Evolutionary conservation across 2,329 filamentous ascomycete genomes (phyloP).

Genomic region (Colletotrichum musae): DNA sequence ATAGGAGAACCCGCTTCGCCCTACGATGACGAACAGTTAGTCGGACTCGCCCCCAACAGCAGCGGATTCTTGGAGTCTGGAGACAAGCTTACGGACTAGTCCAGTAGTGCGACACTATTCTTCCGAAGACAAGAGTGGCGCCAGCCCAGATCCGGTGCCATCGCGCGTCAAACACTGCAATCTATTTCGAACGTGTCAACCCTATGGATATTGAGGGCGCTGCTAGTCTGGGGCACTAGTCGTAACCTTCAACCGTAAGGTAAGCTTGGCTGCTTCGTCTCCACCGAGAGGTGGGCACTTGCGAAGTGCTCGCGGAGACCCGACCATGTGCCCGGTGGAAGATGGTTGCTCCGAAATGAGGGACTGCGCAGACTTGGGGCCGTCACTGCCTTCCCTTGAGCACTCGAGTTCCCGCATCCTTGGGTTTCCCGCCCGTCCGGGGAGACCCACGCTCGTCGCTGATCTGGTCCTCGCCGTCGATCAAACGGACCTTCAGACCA

Average conservation of each 20-base stretch:
- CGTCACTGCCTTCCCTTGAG: conserved; percentile 17
- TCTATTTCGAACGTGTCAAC: conserved; percentile 38
- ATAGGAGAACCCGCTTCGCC: conserved; percentile 11
- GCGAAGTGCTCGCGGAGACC: not conserved
- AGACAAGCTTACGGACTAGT: conserved; percentile 37
- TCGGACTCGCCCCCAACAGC: not conserved
- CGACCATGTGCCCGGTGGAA: conserved; percentile 24
- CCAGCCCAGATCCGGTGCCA: conserved; percentile 26
- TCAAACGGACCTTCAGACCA: conserved; percentile 38
- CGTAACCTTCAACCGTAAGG: conserved; percentile 30
- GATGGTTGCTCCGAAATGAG: conserved; percentile 39
- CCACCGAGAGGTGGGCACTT: conserved; percentile 1
- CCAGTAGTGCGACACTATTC: conserved; percentile 39
- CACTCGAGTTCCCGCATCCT: conserved; percentile 9
- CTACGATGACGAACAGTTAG: not conserved
- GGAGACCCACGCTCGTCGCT: conserved; percentile 25
- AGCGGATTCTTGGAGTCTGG: conserved; percentile 24
- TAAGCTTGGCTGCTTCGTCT: conserved; percentile 31
- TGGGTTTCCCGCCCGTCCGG: conserved; percentile 30
- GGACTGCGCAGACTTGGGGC: conserved; percentile 19
- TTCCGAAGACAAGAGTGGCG: conserved; percentile 30
- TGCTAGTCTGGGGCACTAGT: conserved; percentile 30
- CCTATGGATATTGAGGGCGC: conserved; percentile 37
- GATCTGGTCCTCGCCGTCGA: conserved; percentile 36
- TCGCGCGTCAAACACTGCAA: conserved; percentile 31